Percentiles rank a stretch among this genome's conserved stretches.
Evolutionary conservation across 2,329 filamentous ascomycete genomes (phyloP).

Genomic region (Colletotrichum sp.): DNA sequence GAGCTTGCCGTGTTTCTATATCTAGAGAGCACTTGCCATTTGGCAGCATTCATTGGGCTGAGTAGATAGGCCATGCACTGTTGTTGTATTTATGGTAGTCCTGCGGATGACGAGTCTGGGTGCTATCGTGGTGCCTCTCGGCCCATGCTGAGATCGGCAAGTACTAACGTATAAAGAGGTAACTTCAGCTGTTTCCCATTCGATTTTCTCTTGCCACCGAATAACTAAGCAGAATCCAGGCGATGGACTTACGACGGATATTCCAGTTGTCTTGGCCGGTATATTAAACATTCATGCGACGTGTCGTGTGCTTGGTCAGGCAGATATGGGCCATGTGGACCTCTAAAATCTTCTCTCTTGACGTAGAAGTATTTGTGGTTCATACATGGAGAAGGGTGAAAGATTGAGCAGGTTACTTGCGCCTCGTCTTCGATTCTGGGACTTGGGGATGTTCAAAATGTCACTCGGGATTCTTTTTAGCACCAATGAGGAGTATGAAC

Average conservation of each 20-base stretch:
- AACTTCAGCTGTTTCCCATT: background rate
- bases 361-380: background rate
- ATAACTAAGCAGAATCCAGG: background rate
- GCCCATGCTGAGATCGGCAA: background rate
- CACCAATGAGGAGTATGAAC: too few species aligned
- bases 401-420: too few species aligned
- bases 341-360: background rate
- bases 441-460: too few species aligned
- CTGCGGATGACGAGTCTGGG: background rate
- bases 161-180: background rate
- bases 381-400: rapidly evolving
- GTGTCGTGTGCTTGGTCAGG: background rate
- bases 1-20: background rate
- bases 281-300: background rate
- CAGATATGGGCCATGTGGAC: too few species aligned
- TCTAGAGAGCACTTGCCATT: background rate
- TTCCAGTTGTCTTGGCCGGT: background rate
- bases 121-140: background rate
- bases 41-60: background rate
- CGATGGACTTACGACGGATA: rapidly evolving
- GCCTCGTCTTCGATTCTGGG: too few species aligned
- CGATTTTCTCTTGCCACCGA: rapidly evolving
- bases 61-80: rapidly evolving
- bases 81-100: background rate
- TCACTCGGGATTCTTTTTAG: too few species aligned